These are phyloP conservation scores for Podila epigama DNA, from an alignment of 192 early-diverging fungal genomes.

Conservation along the genomic window DNA sequence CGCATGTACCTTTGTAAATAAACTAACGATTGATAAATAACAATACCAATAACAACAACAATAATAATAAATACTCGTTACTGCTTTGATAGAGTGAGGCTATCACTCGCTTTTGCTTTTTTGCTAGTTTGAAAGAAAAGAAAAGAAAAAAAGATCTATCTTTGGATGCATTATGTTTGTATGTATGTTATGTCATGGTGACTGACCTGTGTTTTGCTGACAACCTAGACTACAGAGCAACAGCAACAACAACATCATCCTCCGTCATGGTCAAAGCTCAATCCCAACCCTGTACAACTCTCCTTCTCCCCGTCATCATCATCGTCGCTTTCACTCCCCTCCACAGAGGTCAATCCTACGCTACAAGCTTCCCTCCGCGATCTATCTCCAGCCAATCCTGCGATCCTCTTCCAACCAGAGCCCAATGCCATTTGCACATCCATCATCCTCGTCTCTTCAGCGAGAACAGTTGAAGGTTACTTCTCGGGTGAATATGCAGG, in stretches of 20 bases:
- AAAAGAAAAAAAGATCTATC: too few species aligned
- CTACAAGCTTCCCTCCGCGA: neutral
- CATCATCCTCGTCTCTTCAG: constrained; percentile 21
- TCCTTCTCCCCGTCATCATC: neutral
- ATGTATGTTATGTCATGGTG: too few species aligned
- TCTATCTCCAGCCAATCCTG: constrained; percentile 10
- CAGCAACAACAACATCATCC: neutral
- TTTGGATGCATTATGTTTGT: too few species aligned
- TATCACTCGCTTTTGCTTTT: too few species aligned
- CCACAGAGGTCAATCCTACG: neutral
- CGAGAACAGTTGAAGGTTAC: constrained; percentile 30
- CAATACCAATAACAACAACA: neutral
- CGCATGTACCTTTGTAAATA: neutral
- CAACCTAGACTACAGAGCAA: neutral
- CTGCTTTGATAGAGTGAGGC: too few species aligned
- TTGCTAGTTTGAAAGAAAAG: too few species aligned
- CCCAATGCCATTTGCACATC: neutral
- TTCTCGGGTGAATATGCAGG: constrained; percentile 13
- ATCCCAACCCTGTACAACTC: neutral
- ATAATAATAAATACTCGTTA: neutral
- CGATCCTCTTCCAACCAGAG: neutral
- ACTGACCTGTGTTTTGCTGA: too few species aligned
- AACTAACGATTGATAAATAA: neutral
- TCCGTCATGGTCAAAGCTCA: neutral
- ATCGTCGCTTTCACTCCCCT: neutral